phyloP scores from a whole-genome alignment of 805 yeast species.

The Kazachstania kunashirensis region DNA sequence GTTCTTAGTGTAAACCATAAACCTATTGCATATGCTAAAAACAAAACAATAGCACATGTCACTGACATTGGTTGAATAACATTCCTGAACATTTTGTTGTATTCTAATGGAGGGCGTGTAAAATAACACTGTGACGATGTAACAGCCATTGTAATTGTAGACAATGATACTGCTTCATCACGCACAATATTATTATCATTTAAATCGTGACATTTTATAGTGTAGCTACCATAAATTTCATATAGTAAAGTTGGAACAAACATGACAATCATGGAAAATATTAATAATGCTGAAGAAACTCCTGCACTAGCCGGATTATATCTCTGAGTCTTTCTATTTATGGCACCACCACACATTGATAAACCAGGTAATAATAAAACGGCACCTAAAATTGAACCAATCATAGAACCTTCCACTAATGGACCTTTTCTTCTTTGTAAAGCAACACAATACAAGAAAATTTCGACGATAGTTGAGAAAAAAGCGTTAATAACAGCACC shows the following conservation, averaged over 20 bases:
- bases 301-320: constrained; percentile 96
- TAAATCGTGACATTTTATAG: constrained; percentile 49
- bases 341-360: constrained; percentile 96
- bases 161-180: constrained; percentile 10
- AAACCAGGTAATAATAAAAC: constrained; percentile 85
- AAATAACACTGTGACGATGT: constrained; percentile 50
- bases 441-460: constrained; percentile 87
- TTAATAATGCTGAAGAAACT: constrained; percentile 89
- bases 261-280: constrained; percentile 84
- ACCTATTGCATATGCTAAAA: constrained; percentile 80
- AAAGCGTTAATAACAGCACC: constrained; percentile 98
- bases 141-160: constrained; percentile 39
- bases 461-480: constrained; percentile 91
- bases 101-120: constrained; percentile 62
- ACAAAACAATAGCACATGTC: constrained; percentile 69
- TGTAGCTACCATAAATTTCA: constrained; percentile 83
- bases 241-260: constrained; percentile 86
- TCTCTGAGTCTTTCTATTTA: constrained; percentile 83
- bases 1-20: constrained; percentile 88
- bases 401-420: constrained; percentile 90
- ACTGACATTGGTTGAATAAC: constrained; percentile 77
- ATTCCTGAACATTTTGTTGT: constrained; percentile 53
- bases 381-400: constrained; percentile 89
- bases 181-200: constrained; percentile 2
- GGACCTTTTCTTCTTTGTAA: constrained; percentile 74